Evolutionary conservation across 1,284 basidiomycete species (phyloP), one percentile per base, ranked within the genome.

Genomic region (Vanrija sp.): DNA sequence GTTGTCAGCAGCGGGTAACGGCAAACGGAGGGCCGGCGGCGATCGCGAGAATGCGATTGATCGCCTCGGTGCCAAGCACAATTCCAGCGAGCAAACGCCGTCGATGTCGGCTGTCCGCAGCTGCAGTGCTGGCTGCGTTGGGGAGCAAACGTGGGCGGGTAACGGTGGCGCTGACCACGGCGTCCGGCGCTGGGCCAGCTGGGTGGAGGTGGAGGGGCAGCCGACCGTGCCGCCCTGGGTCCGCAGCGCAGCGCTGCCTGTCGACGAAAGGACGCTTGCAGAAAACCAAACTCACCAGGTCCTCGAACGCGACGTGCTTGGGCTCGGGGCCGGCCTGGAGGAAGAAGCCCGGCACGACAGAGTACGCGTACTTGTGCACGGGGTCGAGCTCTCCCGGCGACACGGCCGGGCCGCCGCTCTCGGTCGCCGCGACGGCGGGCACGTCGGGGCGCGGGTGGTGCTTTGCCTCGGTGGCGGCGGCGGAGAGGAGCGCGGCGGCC

Each of bases 311-410:
- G 46, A 68, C 43, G 47, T 65, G 61, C 58, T 68, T 68, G 14
- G 60, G 63, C 38, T 66, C 49, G 2, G 66, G 67, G 19, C 70
- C 69, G 29, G 68, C 70, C 59, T 74, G 73, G 3, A 67, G 29
- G 56, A 75, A 74, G 63, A 67, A 70, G 5, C 72, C 72, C 49
- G 61, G 62, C 6, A 73, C 65, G 21, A 66, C 59, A 60, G 73
- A 67, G 61, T 67, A 75, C 2, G 43, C 29, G 61, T 61, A 75
- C 26, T 57, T 58, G 46, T 66, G 62, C 5, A 62, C 66, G 28
- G 60, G 54, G 34, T 64, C 63, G 12, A 69, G 54, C 5, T 62
- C 14, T 10, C 62, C 63, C 1, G 71, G 71, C 9, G 47, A 46
- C 2, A 49, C 58, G 4, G 26, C n/a, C 7, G 71, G 71, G 15